These are phyloP conservation scores for Citrus australasica DNA, from an alignment of 345 rosid genomes.

Conservation along the genomic window DNA sequence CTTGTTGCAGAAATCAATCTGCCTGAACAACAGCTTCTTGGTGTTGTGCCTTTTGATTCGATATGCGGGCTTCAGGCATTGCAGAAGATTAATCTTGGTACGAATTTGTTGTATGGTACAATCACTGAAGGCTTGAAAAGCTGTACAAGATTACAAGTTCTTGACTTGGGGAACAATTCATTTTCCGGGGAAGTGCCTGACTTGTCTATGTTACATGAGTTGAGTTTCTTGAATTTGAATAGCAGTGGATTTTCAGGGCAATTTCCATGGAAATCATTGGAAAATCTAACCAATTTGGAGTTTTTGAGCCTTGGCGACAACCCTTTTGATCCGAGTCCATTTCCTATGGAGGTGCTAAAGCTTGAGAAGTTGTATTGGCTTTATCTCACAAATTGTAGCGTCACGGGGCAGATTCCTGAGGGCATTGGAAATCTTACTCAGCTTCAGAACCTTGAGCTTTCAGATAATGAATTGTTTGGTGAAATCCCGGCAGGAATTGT, in stretches of 20 bases:
- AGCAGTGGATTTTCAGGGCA: slow-evolving; percentile 58
- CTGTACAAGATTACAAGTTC: slow-evolving; percentile 44
- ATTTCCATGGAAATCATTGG: slow-evolving; percentile 73
- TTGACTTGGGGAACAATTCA: slow-evolving; percentile 56
- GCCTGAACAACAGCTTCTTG: slow-evolving; percentile 32
- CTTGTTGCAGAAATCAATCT: slow-evolving; percentile 60
- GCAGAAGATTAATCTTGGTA: slow-evolving; percentile 46
- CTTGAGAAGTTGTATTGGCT: slow-evolving; percentile 60
- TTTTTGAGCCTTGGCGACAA: slow-evolving; percentile 84
- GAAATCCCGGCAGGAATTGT: slow-evolving; percentile 54
- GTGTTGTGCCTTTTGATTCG: slow-evolving; percentile 49
- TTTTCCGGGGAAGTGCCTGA: slow-evolving; percentile 67
- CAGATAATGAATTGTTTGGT: slow-evolving; percentile 55
- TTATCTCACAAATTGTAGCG: slow-evolving; percentile 66
- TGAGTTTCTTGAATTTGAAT: slow-evolving; percentile 55
- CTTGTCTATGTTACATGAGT: slow-evolving; percentile 35
- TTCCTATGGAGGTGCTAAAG: slow-evolving; percentile 52
- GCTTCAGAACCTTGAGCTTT: slow-evolving; percentile 64
- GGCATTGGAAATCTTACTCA: slow-evolving; percentile 48
- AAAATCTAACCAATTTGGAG: slow-evolving; percentile 38
- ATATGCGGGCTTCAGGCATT: slow-evolving; percentile 51
- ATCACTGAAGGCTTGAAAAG: slow-evolving; percentile 34
- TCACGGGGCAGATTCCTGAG: slow-evolving; percentile 68
- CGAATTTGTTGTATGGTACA: slow-evolving; percentile 45
- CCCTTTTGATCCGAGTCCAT: slow-evolving; percentile 40